Conservation (phyloP, 208 protist genomes). For the Leishmania aethiopica region DNA sequence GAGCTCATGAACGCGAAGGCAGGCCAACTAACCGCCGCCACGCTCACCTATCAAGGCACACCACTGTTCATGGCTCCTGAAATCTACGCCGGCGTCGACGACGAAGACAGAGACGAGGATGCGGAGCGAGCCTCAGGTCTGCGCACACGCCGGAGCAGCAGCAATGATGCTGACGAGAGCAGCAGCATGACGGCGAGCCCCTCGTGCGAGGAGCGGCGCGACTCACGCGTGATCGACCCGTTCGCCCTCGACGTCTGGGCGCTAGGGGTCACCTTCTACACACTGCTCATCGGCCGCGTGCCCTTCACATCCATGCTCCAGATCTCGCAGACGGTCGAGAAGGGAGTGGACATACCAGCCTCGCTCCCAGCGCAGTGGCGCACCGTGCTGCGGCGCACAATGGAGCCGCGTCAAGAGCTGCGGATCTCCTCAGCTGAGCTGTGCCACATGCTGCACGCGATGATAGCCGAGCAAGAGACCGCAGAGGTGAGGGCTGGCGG, state of each 20-base stretch:
- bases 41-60: conserved; percentile 74
- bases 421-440: conserved; percentile 20
- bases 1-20: conserved; percentile 59
- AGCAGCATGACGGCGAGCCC: not conserved
- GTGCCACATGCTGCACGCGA: conserved; percentile 19
- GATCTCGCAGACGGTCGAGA: conserved; percentile 20
- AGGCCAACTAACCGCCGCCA: conserved; percentile 41
- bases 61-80: conserved; percentile 84
- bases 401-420: conserved; percentile 12
- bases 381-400: conserved; percentile 16
- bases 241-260: conserved; percentile 89
- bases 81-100: conserved; percentile 38
- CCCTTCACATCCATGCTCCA: conserved; percentile 83
- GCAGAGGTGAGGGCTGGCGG: not conserved
- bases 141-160: not conserved
- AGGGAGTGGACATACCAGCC: conserved; percentile 10
- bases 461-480: conserved; percentile 12
- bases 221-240: conserved; percentile 46
- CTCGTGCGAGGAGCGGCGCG: not conserved
- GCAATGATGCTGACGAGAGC: not conserved
- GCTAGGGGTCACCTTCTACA: conserved; percentile 88
- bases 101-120: conserved; percentile 3
- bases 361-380: conserved; percentile 23
- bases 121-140: not conserved
- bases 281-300: conserved; percentile 87